Percentiles rank a stretch among this genome's conserved stretches.
Evolutionary conservation across 2,329 filamentous ascomycete species (phyloP).

Genomic region (Fusarium sp.): DNA sequence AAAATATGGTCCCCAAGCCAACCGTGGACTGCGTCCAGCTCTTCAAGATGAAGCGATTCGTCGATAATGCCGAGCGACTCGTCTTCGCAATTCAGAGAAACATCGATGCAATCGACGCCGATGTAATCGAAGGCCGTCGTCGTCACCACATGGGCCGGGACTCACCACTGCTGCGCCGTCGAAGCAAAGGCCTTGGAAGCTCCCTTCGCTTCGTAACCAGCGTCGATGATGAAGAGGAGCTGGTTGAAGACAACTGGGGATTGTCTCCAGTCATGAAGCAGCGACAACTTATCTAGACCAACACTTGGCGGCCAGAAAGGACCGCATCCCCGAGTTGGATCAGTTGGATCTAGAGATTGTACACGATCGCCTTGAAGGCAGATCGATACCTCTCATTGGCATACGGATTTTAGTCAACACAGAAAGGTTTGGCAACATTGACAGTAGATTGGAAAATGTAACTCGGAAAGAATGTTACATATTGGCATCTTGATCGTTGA

Average conservation of each 20-base stretch:
- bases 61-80: conserved; percentile 11
- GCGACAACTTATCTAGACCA: conserved; percentile 15
- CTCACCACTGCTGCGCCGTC: conserved; percentile 7
- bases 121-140: not conserved
- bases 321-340: not conserved
- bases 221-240: conserved; percentile 33
- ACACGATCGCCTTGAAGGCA: not conserved
- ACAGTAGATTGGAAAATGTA: not conserved
- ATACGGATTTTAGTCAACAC: not conserved
- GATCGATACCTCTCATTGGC: not conserved
- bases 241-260: conserved; percentile 25
- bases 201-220: conserved; percentile 31
- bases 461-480: not conserved
- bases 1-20: not conserved
- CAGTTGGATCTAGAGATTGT: not conserved
- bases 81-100: not conserved
- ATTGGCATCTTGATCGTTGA: not conserved
- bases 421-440: not conserved
- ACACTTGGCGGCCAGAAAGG: not conserved
- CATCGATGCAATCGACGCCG: not conserved
- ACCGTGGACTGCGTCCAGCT: not conserved
- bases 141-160: not conserved
- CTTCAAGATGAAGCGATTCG: conserved; percentile 1
- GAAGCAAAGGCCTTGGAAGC: conserved; percentile 40
- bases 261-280: not conserved